A percentile compares a stretch with the other conserved stretches of the same genome.
These are phyloP conservation scores for Pseudopithomyces maydicus DNA, from an alignment of 2,329 filamentous ascomycete genomes.

Conservation along the genomic window DNA sequence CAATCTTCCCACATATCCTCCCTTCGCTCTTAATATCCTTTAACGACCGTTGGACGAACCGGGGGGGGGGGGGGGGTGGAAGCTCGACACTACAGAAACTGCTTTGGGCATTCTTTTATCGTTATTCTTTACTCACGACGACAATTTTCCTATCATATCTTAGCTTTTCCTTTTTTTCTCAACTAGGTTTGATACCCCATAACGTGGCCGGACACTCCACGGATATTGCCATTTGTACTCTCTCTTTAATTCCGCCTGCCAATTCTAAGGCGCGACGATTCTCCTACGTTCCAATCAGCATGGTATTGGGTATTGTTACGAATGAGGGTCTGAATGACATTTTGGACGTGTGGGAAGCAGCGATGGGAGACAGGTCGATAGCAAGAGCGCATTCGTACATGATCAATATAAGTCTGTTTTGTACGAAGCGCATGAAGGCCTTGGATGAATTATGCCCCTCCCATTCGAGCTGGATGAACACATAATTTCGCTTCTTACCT, in stretches of 20 bases:
- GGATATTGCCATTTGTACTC: neutral
- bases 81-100: no score
- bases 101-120: neutral
- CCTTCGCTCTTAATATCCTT: neutral
- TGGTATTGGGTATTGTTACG: slow-evolving; percentile 1
- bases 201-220: neutral
- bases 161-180: slow-evolving; percentile 1
- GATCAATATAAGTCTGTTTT: no score
- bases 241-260: neutral
- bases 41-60: neutral
- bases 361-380: neutral
- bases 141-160: neutral
- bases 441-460: no score
- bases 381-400: no score
- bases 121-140: neutral
- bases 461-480: no score
- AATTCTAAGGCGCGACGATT: slow-evolving; percentile 2
- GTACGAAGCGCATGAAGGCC: no score
- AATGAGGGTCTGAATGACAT: neutral
- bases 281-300: neutral
- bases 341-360: neutral
- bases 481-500: no score
- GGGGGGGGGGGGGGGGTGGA: neutral
- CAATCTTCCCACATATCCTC: neutral
- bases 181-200: slow-evolving; percentile 6